Percentiles rank a stretch among this genome's conserved stretches.
These are phyloP conservation scores for Tuber umbilicatum DNA, from an alignment of 495 filamentous ascomycete species.

Conservation along the genomic window DNA sequence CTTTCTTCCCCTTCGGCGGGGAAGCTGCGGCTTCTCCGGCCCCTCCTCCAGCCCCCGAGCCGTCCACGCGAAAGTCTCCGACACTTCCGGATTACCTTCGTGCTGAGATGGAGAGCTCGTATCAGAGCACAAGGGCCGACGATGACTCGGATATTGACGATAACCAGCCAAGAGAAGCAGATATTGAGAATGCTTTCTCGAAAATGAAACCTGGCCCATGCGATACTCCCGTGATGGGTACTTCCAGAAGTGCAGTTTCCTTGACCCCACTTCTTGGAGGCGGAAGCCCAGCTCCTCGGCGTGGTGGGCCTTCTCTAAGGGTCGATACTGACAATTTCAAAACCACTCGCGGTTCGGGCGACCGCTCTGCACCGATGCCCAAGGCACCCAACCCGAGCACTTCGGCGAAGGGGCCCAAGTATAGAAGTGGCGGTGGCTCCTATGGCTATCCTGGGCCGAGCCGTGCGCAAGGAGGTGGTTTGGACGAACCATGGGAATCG, in stretches of 20 bases:
- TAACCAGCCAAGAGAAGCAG: constrained; percentile 34
- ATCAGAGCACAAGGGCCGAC: constrained; percentile 27
- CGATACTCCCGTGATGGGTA: constrained; percentile 37
- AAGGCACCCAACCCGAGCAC: constrained; percentile 22
- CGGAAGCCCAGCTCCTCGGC: constrained; percentile 27
- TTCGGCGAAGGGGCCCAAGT: constrained; percentile 4
- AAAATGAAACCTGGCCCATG: constrained; percentile 32
- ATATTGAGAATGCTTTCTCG: constrained; percentile 31
- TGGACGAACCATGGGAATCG: neutral
- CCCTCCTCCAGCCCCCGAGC: constrained; percentile 31
- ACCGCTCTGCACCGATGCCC: constrained; percentile 24
- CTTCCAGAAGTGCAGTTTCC: constrained; percentile 26
- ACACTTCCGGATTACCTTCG: constrained; percentile 27
- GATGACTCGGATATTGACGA: constrained; percentile 38
- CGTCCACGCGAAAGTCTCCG: constrained; percentile 25
- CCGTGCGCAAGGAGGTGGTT: neutral
- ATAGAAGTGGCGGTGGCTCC: neutral
- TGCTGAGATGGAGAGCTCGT: constrained; percentile 33
- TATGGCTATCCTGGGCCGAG: constrained; percentile 1
- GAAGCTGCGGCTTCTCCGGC: constrained; percentile 25
- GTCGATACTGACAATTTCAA: constrained; percentile 23
- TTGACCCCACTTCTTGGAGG: constrained; percentile 34
- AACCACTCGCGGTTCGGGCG: constrained; percentile 12
- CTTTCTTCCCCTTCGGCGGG: constrained; percentile 26
- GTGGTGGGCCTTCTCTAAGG: constrained; percentile 18